Percentiles rank a stretch among this genome's conserved stretches.
Conservation (phyloP, 345 rosid species). For the Salix udensis region DNA sequence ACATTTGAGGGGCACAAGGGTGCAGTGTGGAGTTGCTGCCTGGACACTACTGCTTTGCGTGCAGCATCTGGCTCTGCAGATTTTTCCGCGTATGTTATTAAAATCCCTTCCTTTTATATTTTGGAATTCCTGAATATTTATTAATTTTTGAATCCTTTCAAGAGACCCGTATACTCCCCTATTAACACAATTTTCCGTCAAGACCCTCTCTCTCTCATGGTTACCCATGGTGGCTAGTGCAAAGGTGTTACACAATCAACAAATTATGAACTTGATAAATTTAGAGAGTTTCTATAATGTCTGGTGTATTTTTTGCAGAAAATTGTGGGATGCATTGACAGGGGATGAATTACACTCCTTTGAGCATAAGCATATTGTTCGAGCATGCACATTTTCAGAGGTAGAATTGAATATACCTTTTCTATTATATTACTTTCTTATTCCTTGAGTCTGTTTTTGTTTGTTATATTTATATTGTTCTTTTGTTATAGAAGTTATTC, state of each 20-base stretch:
- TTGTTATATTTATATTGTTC: not conserved
- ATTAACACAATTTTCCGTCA: not conserved
- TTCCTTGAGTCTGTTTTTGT: not conserved
- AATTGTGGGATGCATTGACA: conserved; percentile 44
- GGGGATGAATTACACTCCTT: conserved; percentile 42
- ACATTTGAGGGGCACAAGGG: conserved; percentile 99
- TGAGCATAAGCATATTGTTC: conserved; percentile 45
- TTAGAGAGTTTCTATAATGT: not conserved
- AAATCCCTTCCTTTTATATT: not conserved
- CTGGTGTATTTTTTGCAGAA: conserved; percentile 26
- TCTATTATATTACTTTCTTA: not conserved
- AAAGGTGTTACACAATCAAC: not conserved
- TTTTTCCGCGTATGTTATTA: conserved; percentile 69
- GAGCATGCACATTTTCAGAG: conserved; percentile 47
- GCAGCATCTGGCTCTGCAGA: conserved; percentile 99
- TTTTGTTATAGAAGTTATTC: not conserved
- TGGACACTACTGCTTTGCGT: conserved; percentile 77
- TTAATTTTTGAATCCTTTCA: not conserved
- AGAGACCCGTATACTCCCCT: not conserved
- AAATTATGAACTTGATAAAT: not conserved
- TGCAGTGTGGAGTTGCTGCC: conserved; percentile 96
- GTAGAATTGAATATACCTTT: conserved; percentile 7
- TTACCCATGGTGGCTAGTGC: not conserved
- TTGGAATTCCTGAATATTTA: not conserved
- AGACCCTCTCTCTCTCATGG: not conserved